Percentiles rank a stretch among this genome's conserved stretches.
Conservation (phyloP, 805 yeast species). For the Danielia oregonensis region DNA sequence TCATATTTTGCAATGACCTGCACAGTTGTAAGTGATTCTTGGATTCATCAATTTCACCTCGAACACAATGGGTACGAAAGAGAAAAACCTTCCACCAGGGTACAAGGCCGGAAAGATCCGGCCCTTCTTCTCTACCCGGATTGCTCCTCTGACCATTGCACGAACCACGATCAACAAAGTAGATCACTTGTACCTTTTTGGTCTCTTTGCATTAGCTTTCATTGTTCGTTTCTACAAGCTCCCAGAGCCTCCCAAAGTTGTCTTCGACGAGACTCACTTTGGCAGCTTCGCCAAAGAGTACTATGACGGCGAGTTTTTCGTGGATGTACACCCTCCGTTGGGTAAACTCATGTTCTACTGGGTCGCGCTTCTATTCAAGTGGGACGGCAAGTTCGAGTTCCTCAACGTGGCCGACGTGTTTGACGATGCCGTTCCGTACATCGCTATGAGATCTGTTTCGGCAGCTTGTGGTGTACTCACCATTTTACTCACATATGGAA, state of each 20-base stretch:
- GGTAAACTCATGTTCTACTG: slow-evolving; percentile 57
- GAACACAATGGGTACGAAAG: not conserved
- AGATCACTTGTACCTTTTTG: slow-evolving; percentile 20
- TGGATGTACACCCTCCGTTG: slow-evolving; percentile 74
- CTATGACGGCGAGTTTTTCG: slow-evolving; percentile 56
- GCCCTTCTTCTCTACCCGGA: slow-evolving; percentile 24
- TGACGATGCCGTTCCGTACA: slow-evolving; percentile 39
- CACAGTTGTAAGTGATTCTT: too few species aligned
- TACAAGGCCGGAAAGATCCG: slow-evolving; percentile 29
- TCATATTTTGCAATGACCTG: too few species aligned
- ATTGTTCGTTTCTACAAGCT: slow-evolving; percentile 30
- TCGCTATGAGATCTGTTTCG: slow-evolving; percentile 55
- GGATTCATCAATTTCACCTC: too few species aligned
- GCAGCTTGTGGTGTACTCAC: slow-evolving; percentile 52
- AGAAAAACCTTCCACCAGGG: slow-evolving; percentile 17
- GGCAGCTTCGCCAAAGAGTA: slow-evolving; percentile 41
- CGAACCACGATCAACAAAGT: slow-evolving; percentile 9
- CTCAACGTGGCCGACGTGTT: slow-evolving; percentile 41
- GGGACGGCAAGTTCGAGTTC: slow-evolving; percentile 41
- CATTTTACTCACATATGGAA: slow-evolving; percentile 49
- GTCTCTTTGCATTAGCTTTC: slow-evolving; percentile 21
- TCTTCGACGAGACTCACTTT: slow-evolving; percentile 47
- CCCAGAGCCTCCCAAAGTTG: slow-evolving; percentile 35
- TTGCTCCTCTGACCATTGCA: slow-evolving; percentile 14
- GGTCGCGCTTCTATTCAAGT: slow-evolving; percentile 50